These are phyloP conservation scores for Quercus tomentella DNA, from an alignment of 331 rosid species.

Conservation along the genomic window DNA sequence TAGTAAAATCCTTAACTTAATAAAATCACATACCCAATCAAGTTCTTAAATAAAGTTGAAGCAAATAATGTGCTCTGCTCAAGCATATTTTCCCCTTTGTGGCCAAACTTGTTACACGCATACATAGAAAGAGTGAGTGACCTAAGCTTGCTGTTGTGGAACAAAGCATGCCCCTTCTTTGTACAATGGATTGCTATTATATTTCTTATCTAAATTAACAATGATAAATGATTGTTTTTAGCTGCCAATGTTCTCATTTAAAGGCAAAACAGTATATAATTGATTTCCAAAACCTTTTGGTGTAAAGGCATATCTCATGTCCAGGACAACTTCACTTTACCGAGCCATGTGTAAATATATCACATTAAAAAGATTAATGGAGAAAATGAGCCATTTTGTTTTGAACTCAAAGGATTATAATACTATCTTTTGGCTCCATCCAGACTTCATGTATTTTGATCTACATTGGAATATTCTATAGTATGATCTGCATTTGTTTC, in stretches of 20 bases:
- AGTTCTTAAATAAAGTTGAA: background rate
- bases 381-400: background rate
- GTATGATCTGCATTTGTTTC: no score
- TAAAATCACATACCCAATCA: background rate
- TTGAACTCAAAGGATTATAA: background rate
- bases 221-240: background rate
- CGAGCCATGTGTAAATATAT: background rate
- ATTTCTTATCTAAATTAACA: background rate
- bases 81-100: background rate
- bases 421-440: no score
- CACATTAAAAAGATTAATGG: background rate
- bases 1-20: no score
- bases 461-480: no score
- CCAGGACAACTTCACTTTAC: background rate
- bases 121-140: background rate
- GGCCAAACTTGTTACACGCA: background rate
- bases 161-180: background rate
- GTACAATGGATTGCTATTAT: background rate
- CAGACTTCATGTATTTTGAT: no score
- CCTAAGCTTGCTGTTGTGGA: background rate
- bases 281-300: background rate
- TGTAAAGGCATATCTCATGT: background rate
- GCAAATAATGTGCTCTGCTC: background rate
- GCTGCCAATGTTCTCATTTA: background rate
- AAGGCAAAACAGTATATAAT: background rate